A percentile compares a stretch with the other conserved stretches of the same genome.
Conservation (phyloP, 148 eudicot species). For the Dysphania ambrosioides region DNA sequence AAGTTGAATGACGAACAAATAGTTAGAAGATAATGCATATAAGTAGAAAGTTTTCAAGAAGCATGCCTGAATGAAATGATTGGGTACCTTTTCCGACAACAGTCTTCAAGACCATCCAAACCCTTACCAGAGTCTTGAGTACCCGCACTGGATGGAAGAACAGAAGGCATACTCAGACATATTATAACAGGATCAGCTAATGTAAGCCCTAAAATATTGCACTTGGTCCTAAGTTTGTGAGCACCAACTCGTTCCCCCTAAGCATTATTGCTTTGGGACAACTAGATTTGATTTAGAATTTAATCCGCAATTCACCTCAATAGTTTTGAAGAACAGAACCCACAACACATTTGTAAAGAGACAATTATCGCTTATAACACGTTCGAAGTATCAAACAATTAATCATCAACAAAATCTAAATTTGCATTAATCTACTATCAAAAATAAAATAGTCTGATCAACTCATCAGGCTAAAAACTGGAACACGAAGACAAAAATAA, state of each 20-base stretch:
- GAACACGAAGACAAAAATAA: not conserved
- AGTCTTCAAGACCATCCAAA: conserved; percentile 6
- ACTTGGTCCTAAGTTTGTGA: not conserved
- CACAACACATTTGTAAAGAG: not conserved
- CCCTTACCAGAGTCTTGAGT: conserved; percentile 12
- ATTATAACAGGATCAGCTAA: not conserved
- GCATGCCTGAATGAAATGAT: not conserved
- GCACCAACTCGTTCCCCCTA: not conserved
- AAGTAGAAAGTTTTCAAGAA: too few relatives aligned
- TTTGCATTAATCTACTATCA: too few relatives aligned
- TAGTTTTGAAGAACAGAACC: not conserved
- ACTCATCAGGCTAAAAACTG: not conserved
- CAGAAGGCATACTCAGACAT: not conserved
- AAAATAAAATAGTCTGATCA: not conserved
- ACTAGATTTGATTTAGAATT: not conserved
- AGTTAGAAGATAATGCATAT: too few relatives aligned
- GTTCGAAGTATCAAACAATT: not conserved
- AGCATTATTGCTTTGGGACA: not conserved
- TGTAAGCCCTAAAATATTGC: not conserved
- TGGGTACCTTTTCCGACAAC: conserved; percentile 21
- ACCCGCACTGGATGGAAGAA: conserved; percentile 11
- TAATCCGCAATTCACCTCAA: not conserved
- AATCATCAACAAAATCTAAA: not conserved
- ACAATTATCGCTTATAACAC: not conserved
- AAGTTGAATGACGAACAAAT: not conserved